Base-by-base conservation (phyloP, 2,329 filamentous ascomycete species). In the Tolypocladium tundrense region DNA sequence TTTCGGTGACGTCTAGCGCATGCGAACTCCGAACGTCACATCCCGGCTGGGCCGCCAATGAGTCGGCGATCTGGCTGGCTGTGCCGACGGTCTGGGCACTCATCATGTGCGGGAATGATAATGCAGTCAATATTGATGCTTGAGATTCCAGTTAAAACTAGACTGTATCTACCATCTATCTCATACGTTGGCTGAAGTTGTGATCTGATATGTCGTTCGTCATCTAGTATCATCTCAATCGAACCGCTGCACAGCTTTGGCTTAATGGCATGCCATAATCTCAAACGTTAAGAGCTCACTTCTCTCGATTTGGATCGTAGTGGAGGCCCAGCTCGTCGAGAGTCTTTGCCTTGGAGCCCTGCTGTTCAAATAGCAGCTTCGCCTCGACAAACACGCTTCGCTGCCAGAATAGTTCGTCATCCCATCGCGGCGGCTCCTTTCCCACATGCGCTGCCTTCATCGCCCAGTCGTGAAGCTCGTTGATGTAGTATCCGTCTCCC, bases 381-480 rank as follows among this genome's bases (percentile, higher is more conserved):
- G 92, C 88, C 14, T 85, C 78, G 0, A 81, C 78, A 64, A 88
- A 88, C 4, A 85, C 77, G 58, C 81, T 78, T 21, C 92, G 79
- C 66, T 88, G 80, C 90, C 90, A 95, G 56, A 84, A 82, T 64
- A 88, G 76, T 70, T 85, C 82, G 53, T 84, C 81, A 10, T 81
- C 79, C 91, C 92, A 97, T 33, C 74, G 74, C 3, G 87, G 87
- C 35, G 90, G 86, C 62, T 79, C 72, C 70, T 91, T 93, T 2
- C 87, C 87, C 16, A 72, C 70, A 0, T 74, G 74, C 61, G 65
- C 78, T 9, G 80, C 79, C 42, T 69, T 70, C 60, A 75, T 68
- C 16, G 81, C 80, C 85, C 85, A 89, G 52, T 83, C 79, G 60
- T 87, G 78, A 61, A 90, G 68, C 64, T 78, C 77, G 62, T 92